Evolutionary conservation across 352 stramenopile genomes (phyloP).

Genomic region (Thalassiosira livingstoniorum): DNA sequence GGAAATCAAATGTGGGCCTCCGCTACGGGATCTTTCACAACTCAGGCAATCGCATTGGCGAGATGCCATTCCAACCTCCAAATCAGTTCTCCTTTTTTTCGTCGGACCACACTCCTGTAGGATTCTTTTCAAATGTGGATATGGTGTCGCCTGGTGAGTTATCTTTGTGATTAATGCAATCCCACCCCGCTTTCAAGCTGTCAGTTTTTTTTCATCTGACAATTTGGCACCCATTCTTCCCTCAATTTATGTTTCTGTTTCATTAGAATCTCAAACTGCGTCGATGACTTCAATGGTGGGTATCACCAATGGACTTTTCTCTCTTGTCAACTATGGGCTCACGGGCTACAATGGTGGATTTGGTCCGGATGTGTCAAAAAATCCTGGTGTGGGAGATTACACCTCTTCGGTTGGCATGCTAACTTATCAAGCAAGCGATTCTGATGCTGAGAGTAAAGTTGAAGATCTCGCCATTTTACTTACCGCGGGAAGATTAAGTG

Average conservation of each 20-base stretch:
- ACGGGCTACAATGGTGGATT: constrained; percentile 62
- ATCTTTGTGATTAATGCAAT: too few relatives aligned
- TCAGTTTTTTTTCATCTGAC: constrained; percentile 61
- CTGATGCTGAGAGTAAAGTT: constrained; percentile 45
- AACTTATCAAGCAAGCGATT: constrained; percentile 13
- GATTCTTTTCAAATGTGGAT: too few relatives aligned
- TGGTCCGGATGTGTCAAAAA: constrained; percentile 24
- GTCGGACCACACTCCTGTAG: too few relatives aligned
- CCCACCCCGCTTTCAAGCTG: too few relatives aligned
- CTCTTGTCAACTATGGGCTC: constrained; percentile 66
- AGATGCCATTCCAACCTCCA: constrained; percentile 63
- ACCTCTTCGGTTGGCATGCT: constrained; percentile 42
- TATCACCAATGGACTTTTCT: constrained; percentile 70
- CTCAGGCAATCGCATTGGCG: constrained; percentile 65
- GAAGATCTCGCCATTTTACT: constrained; percentile 76
- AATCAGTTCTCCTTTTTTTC: constrained; percentile 50
- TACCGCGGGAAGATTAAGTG: constrained; percentile 68
- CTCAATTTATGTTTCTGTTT: constrained; percentile 41
- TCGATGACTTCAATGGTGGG: constrained; percentile 46
- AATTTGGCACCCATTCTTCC: constrained; percentile 50
- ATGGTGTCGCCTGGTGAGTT: too few relatives aligned
- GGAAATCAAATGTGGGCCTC: constrained; percentile 14
- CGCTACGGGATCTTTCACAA: constrained; percentile 31
- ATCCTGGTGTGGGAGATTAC: constrained; percentile 25
- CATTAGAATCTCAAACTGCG: constrained; percentile 49